Evolutionary conservation across 2,329 filamentous ascomycete genomes (phyloP).

Genomic region (Cercospora sp.): DNA sequence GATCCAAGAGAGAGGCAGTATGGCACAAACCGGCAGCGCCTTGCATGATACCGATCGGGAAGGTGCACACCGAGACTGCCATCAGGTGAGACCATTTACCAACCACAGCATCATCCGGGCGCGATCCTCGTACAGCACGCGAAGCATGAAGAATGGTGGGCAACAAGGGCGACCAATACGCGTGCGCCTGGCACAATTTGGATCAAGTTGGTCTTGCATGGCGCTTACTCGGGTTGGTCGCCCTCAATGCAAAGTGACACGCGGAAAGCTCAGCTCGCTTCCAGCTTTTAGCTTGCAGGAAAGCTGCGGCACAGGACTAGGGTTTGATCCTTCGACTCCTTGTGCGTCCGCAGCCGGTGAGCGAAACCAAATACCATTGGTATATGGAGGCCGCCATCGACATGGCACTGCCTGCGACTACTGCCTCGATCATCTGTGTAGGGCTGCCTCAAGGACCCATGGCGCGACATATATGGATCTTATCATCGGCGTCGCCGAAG

Average conservation of each 20-base stretch:
- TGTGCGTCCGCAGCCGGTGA: not conserved
- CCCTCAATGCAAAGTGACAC: too few species aligned
- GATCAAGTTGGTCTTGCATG: too few species aligned
- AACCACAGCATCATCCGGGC: not conserved
- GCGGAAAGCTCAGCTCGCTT: not conserved
- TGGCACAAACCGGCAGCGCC: not conserved
- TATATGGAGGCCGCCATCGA: not conserved
- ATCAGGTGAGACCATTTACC: not conserved
- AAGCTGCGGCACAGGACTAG: not conserved
- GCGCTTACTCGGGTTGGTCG: too few species aligned
- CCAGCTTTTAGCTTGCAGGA: not conserved
- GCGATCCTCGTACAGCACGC: not conserved
- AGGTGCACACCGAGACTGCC: not conserved
- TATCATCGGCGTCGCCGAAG: not conserved
- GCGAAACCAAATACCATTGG: not conserved
- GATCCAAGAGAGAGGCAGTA: not conserved
- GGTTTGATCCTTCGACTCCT: slow-evolving; percentile 6
- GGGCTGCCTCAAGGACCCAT: not conserved
- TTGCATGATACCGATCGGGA: not conserved
- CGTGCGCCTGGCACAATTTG: too few species aligned
- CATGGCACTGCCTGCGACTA: not conserved
- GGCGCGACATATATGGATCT: not conserved
- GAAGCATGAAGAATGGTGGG: not conserved
- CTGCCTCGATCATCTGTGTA: not conserved
- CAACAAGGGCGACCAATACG: not conserved